Conservation (phyloP, 768 basidiomycete species). For the Podaxis sp. region DNA sequence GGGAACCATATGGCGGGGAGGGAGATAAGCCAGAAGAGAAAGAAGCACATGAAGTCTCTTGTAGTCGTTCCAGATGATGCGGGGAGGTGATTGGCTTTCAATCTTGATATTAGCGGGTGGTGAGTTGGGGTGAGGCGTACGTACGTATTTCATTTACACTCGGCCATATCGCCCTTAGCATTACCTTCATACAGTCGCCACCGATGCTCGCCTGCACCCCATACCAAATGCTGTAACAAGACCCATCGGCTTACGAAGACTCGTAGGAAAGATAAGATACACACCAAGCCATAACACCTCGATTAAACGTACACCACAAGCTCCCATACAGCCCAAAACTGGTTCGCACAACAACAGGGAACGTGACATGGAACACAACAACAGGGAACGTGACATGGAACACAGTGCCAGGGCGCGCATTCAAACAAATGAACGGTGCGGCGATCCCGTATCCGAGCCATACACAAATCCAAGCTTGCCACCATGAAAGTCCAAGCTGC, state of each 20-base stretch:
- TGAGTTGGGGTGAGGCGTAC: conserved; percentile 18
- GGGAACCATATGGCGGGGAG: conserved; percentile 82
- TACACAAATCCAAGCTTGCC: conserved; percentile 82
- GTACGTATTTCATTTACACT: conserved; percentile 61
- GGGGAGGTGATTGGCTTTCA: conserved; percentile 65
- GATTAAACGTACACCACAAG: conserved; percentile 76
- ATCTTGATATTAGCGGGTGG: conserved; percentile 5
- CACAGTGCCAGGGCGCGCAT: conserved; percentile 73
- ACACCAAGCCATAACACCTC: conserved; percentile 69
- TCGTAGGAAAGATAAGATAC: conserved; percentile 16
- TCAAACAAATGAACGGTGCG: conserved; percentile 70
- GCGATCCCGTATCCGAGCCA: conserved; percentile 60
- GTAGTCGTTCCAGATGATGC: conserved; percentile 69
- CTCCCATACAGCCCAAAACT: conserved; percentile 78
- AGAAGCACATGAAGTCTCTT: conserved; percentile 76
- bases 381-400: conserved; percentile 78
- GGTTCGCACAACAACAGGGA: conserved; percentile 71
- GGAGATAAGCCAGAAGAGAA: conserved; percentile 82
- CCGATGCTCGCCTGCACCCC: conserved; percentile 81
- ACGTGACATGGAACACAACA: conserved; percentile 71
- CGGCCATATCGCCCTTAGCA: conserved; percentile 77
- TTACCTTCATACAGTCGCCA: conserved; percentile 70
- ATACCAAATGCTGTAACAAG: conserved; percentile 56
- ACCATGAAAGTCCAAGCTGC: conserved; percentile 70
- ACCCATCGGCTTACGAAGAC: not conserved